Conservation (phyloP, 495 filamentous ascomycete species). For the Letharia lupina region DNA sequence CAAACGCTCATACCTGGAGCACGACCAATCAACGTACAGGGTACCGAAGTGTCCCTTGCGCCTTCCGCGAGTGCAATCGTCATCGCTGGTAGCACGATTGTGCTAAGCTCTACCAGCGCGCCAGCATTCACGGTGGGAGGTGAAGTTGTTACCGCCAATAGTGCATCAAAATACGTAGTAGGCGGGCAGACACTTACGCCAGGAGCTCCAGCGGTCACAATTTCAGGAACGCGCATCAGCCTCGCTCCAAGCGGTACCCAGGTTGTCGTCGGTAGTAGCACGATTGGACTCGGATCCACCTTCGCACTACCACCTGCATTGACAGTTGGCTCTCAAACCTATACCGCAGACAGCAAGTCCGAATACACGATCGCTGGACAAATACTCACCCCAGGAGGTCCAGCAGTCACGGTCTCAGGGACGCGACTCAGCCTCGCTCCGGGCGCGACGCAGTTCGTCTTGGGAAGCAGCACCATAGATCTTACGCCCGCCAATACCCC, state of each 20-base stretch:
- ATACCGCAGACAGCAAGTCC: neutral
- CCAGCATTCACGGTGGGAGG: conserved; percentile 13
- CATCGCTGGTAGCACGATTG: conserved; percentile 15
- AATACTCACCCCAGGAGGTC: conserved; percentile 6
- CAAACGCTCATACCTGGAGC: conserved; percentile 15
- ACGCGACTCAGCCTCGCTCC: conserved; percentile 16
- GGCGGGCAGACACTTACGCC: conserved; percentile 21
- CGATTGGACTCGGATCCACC: conserved; percentile 1
- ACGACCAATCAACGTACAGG: conserved; percentile 13
- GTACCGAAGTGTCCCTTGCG: conserved; percentile 16
- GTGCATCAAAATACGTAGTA: conserved; percentile 12
- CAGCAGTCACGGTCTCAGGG: conserved; percentile 7
- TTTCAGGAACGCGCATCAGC: conserved; percentile 23
- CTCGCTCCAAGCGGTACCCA: conserved; percentile 2
- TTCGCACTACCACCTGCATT: neutral
- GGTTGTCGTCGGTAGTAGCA: conserved; percentile 16
- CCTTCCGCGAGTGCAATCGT: conserved; percentile 14
- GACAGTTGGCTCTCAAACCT: conserved; percentile 3
- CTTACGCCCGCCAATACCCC: neutral
- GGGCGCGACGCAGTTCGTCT: neutral
- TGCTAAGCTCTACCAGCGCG: neutral
- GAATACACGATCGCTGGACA: conserved; percentile 3
- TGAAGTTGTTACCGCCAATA: conserved; percentile 11
- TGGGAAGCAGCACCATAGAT: neutral
- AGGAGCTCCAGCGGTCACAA: conserved; percentile 20